Base-by-base conservation (phyloP, 306 rosid genomes). In the Casuarina equisetifolia region DNA sequence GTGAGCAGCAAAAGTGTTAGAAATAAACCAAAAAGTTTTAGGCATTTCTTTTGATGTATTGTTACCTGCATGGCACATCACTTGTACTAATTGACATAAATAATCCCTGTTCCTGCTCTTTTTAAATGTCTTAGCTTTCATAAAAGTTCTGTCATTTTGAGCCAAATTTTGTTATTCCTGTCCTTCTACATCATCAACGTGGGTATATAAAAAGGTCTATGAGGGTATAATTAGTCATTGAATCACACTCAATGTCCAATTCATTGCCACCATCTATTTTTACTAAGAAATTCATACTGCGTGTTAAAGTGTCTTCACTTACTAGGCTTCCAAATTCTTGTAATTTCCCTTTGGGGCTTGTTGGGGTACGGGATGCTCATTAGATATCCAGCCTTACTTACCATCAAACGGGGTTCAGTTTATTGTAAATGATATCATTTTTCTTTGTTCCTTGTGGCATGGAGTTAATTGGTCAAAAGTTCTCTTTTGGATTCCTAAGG, bases 211-310 rank as follows among this genome's bases (percentile, higher is more conserved):
- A 66, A 32, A 10, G 54, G 9, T 58, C 25, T 78, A 20, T 72
- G 6, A 40, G 46, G 66, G 76, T 75, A 70, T 35, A 13, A 68
- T 7, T 67, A 45, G 71, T 78, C 74, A 39, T 50, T n/a, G 69
- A 50, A 58, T 78, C 69, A 78, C 76, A 76, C 53, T 20, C 52
- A 45, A 46, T 61, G 69, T 53, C 45, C 77, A 35, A n/a, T 25
- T 50, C 74, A 71, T 76, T 52, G 51, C 78, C 49, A 58, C 79
- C 71, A 58, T 69, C 59, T 76, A 59, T 73, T 25, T 16, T 59
- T 40, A 9, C 6, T 20, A 2, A 32, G 9, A 59, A 59, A 32
- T 25, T 59, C 2, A 3, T 59, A 8, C 5, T 39, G 9, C 25
- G 25, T 3, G 36, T 2, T 4, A 15, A 17, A 8, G 6, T 19